Base-by-base conservation (phyloP, 2,329 filamentous ascomycete genomes). In the Endothia cerciana region DNA sequence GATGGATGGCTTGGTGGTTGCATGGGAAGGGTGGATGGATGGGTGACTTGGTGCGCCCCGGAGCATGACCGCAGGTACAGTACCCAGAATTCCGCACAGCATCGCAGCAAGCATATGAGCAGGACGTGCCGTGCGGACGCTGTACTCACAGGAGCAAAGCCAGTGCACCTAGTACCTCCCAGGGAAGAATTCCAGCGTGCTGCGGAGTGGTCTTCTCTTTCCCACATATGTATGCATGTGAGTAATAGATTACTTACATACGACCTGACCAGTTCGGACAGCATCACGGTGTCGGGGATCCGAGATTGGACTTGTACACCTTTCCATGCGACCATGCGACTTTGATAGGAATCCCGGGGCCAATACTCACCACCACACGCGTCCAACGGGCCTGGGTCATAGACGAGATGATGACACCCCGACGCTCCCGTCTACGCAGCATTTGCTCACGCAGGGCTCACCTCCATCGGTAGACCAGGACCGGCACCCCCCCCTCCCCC, bases 61-160 rank as follows among this genome's bases (percentile, higher is more conserved):
- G 51, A 55, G 51, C 51, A 55, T 55, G 51, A 55, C 51, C 28
- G 51, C 51, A 55, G 51, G 51, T 55, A 55, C 51, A n/a, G 51
- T 55, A 33, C 30, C 28, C 30, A 36, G 28, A n/a, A 13, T 55
- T n/a, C n/a, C 6, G 28, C 51, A 55, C 28, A 55, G 28, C 30
- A 30, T 33, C 30, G 49, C 49, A 55, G 17, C 47, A 28, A 33
- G 15, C 51, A 30, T n/a, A n/a, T n/a, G 30, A 36, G 28, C 51
- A 55, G 19, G 51, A 36, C 51, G 28, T 55, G 51, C 30, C 30
- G 8, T 36, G 30, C 30, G 13, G 13, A 55, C 11, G 19, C 15
- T 36, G 36, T 15, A 36, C 30, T 33, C 51, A 36, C 22, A 15
- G 28, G 30, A 55, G 28, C 51, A 55, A n/a, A 22, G 51, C 19